These are phyloP conservation scores for Naganishia vishniacii DNA, from an alignment of 768 basidiomycete genomes.

Conservation along the genomic window DNA sequence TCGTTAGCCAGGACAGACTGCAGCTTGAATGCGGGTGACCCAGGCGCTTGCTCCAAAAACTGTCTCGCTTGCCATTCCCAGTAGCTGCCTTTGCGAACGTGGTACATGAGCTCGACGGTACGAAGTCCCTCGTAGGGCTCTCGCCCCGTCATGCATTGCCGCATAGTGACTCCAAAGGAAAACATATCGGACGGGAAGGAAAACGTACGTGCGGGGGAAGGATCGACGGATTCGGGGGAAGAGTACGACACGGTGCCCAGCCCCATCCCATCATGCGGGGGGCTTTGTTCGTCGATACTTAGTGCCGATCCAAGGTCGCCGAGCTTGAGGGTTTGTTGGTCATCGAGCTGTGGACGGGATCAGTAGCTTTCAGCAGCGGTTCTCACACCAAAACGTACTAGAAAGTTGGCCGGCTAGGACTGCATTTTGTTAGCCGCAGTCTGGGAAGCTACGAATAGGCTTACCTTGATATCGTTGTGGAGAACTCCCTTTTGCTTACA, in stretches of 20 bases:
- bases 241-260: conserved; percentile 52
- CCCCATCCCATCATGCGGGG: conserved; percentile 48
- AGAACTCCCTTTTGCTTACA: conserved; percentile 49
- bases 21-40: neutral
- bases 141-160: conserved; percentile 47
- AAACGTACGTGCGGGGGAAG: conserved; percentile 42
- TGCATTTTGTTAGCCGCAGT: neutral
- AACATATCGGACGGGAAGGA: conserved; percentile 51
- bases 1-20: neutral
- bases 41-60: conserved; percentile 36
- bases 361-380: conserved; percentile 41
- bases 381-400: neutral
- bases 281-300: conserved; percentile 38
- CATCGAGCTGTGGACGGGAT: conserved; percentile 32
- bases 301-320: conserved; percentile 52
- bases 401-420: conserved; percentile 2
- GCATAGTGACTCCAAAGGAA: conserved; percentile 51
- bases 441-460: neutral
- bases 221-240: conserved; percentile 50
- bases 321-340: conserved; percentile 45
- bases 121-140: conserved; percentile 49
- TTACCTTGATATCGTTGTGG: conserved; percentile 52
- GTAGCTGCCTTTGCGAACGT: conserved; percentile 46
- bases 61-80: conserved; percentile 50
- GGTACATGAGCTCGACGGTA: conserved; percentile 49